Conservation (phyloP, 192 early-diverging fungal genomes). For the Entomortierella beljakovae region DNA sequence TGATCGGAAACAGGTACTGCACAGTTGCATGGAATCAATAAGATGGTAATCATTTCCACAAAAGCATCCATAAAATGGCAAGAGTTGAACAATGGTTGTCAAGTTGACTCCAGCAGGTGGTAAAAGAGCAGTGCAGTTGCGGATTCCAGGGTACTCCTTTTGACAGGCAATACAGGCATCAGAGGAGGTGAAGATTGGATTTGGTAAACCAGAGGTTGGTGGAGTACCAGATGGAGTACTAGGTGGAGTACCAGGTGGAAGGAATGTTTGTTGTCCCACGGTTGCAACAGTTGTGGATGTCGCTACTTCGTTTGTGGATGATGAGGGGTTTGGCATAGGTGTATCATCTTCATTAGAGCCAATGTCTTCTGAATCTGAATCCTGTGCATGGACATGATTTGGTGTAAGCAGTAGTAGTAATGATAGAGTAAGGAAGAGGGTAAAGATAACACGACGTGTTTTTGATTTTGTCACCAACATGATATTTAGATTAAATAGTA, state of each 20-base stretch:
- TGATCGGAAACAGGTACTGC: conserved; percentile 39
- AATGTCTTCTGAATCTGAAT: not conserved
- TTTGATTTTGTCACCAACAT: not conserved
- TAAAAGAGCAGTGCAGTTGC: conserved; percentile 25
- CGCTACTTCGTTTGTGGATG: not conserved
- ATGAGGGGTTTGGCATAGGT: not conserved
- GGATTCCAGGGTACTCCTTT: conserved; percentile 15
- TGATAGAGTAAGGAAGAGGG: conserved; percentile 6
- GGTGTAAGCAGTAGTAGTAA: not conserved
- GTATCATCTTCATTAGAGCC: not conserved
- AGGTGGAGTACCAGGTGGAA: not conserved
- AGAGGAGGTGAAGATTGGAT: conserved; percentile 41
- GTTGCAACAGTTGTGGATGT: not conserved
- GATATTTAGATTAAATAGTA: too few relatives aligned
- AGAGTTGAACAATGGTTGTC: conserved; percentile 25
- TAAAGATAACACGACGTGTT: not conserved
- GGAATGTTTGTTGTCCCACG: not conserved
- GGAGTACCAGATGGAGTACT: not conserved
- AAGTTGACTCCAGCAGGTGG: conserved; percentile 25
- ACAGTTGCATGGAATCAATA: conserved; percentile 17
- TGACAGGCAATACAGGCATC: conserved; percentile 37
- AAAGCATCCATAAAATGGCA: conserved; percentile 33
- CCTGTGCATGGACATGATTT: not conserved
- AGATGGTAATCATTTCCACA: conserved; percentile 6
- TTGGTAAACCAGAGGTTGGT: conserved; percentile 4